Conservation (phyloP, 2,329 filamentous ascomycete species). For the Colletotrichum godetiae region DNA sequence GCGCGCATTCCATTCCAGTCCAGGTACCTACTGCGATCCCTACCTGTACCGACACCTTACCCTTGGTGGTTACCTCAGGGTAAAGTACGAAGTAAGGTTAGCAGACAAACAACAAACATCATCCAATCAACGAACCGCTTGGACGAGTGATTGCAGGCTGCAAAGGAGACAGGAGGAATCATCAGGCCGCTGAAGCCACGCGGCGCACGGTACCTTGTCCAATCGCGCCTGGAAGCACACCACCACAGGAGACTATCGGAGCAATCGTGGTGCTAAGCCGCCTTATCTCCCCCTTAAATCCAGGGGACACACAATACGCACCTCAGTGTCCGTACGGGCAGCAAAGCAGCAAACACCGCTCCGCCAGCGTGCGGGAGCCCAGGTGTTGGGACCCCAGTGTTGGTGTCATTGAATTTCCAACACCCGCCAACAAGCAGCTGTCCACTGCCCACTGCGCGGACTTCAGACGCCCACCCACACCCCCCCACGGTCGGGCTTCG, state of each 20-base stretch:
- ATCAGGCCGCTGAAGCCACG: constrained; percentile 14
- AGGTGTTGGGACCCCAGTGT: constrained; percentile 1
- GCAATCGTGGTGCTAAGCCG: neutral
- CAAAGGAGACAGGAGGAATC: neutral
- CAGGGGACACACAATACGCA: neutral
- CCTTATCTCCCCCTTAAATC: constrained; percentile 31
- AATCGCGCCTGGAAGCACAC: constrained; percentile 4
- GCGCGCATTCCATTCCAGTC: constrained; percentile 15
- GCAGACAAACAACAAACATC: neutral
- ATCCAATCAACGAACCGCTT: constrained; percentile 5
- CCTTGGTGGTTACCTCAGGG: too few relatives aligned
- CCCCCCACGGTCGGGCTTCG: constrained; percentile 26
- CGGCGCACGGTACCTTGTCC: constrained; percentile 11
- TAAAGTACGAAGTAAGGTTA: neutral
- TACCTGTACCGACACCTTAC: too few relatives aligned
- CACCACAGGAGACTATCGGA: neutral
- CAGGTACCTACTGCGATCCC: neutral
- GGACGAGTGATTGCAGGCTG: neutral
- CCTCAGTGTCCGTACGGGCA: neutral
- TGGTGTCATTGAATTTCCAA: constrained; percentile 25
- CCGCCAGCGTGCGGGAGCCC: neutral
- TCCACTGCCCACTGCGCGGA: neutral
- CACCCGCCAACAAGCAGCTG: neutral
- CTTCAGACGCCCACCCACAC: neutral
- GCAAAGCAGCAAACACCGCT: neutral